Evolutionary conservation across 208 protist species (phyloP).

Genomic region (Trypanosomatidae sp.): DNA sequence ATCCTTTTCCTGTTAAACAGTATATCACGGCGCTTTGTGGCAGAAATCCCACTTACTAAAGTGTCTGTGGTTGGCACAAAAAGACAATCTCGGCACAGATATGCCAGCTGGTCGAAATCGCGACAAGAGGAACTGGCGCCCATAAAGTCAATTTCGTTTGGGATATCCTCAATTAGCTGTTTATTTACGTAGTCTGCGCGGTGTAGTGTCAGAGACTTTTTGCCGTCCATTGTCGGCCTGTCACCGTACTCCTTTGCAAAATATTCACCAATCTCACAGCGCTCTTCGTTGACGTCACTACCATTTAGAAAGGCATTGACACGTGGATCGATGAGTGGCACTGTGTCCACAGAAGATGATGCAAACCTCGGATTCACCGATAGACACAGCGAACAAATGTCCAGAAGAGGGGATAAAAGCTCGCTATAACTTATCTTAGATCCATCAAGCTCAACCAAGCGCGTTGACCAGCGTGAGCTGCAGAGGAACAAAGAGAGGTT

Average conservation of each 20-base stretch:
- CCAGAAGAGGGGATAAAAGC: conserved; percentile 48
- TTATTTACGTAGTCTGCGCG: conserved; percentile 23
- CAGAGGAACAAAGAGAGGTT: conserved; percentile 44
- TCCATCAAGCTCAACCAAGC: conserved; percentile 29
- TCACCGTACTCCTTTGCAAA: not conserved
- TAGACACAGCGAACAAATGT: conserved; percentile 54
- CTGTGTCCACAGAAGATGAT: conserved; percentile 48
- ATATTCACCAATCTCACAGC: not conserved
- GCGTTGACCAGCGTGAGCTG: conserved; percentile 52
- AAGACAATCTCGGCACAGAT: conserved; percentile 55
- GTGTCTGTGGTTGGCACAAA: conserved; percentile 28
- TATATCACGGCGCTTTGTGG: conserved; percentile 22
- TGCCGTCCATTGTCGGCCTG: not conserved
- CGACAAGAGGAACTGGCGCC: conserved; percentile 60
- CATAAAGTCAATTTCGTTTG: conserved; percentile 59
- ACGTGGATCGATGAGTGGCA: conserved; percentile 50
- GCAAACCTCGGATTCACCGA: conserved; percentile 34
- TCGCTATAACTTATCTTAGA: conserved; percentile 34
- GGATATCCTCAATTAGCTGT: conserved; percentile 42
- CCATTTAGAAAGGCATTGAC: conserved; percentile 22
- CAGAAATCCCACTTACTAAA: conserved; percentile 10
- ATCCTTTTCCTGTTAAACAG: conserved; percentile 56
- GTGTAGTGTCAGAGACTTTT: conserved; percentile 23
- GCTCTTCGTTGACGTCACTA: conserved; percentile 3
- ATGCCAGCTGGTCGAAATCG: conserved; percentile 72